Base-by-base conservation (phyloP, 805 yeast genomes). In the Ogataea allantospora region DNA sequence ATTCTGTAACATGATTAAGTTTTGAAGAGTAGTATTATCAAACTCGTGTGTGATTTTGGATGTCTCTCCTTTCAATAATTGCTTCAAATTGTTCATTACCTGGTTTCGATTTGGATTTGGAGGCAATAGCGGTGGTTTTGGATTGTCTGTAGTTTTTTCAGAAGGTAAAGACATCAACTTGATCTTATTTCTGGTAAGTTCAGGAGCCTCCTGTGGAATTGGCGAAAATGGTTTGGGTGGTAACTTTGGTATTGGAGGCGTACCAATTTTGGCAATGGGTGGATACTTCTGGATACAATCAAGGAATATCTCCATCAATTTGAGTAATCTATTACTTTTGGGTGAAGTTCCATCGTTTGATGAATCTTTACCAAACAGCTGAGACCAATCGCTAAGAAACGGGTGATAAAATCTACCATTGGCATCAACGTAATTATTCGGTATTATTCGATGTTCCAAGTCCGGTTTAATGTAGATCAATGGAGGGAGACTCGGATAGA, bases 321-420 rank as follows among this genome's bases (percentile, higher is more conserved):
- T 39, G 37, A 62, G 42, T 8, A 62, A 32, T 21, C 65, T 39
- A 43, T 58, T 58, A 4, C 60, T 48, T 7, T 35, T 42, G 2
- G 61, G 60, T 8, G 40, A 21, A 5, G 43, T 43, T n/a, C 43
- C 44, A 6, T 54, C 57, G 41, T 59, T 60, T 5, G 53, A 42
- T 4, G 17, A 34, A 22, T 58, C 55, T 3, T 33, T 21, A 1
- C 52, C 50, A 30, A 40, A 49, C 5, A 12, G 15, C 1, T 30
- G 25, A 5, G 12, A 9, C 95, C 95, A 85, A 18, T 62, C 65
- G n/a, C 80, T 59, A 28, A 84, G 57, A 38, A 70, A 72, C 0
- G 93, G 91, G 49, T 83, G 81, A 54, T 80, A 83, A 36, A 87
- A 71, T 30, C 65, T 62, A 1, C 96, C 96, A 58, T 71, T 83